Conservation (phyloP, 192 early-diverging fungal species). For the Coemansia erecta region DNA sequence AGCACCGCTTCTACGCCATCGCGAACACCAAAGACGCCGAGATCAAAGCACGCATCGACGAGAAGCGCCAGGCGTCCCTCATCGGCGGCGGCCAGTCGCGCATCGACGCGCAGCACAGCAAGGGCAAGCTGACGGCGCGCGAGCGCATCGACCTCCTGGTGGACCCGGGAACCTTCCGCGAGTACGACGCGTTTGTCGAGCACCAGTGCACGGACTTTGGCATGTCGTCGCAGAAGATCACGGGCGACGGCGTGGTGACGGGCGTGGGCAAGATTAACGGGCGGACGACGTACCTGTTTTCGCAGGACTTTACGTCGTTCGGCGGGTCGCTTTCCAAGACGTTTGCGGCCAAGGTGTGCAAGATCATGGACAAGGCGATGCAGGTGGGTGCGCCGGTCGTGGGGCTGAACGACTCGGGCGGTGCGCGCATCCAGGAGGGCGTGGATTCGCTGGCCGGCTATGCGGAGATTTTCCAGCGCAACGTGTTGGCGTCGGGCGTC, state of each 20-base stretch:
- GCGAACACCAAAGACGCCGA: conserved; percentile 29
- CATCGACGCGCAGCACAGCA: conserved; percentile 81
- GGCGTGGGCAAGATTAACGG: conserved; percentile 94
- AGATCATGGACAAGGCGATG: conserved; percentile 92
- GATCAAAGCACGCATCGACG: conserved; percentile 49
- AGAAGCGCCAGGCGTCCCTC: conserved; percentile 69
- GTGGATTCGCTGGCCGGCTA: conserved; percentile 95
- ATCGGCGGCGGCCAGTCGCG: conserved; percentile 79
- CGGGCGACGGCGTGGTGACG: conserved; percentile 94
- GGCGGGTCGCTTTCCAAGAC: conserved; percentile 87
- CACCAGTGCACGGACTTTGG: conserved; percentile 91
- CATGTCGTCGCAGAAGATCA: conserved; percentile 77
- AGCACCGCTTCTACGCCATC: conserved; percentile 20
- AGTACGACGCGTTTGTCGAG: conserved; percentile 92
- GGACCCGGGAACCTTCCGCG: conserved; percentile 81
- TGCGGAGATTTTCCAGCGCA: conserved; percentile 94
- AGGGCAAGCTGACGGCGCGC: conserved; percentile 93
- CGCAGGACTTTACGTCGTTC: conserved; percentile 92
- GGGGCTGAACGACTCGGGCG: conserved; percentile 95
- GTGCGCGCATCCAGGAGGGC: conserved; percentile 97
- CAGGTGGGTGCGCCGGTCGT: conserved; percentile 92
- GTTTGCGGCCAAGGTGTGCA: conserved; percentile 90
- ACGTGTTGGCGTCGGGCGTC: conserved; percentile 90
- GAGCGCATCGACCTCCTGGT: conserved; percentile 85
- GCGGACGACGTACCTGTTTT: conserved; percentile 85